Base-by-base conservation (phyloP, 148 eudicot genomes). In the Vaccinium darrowii region DNA sequence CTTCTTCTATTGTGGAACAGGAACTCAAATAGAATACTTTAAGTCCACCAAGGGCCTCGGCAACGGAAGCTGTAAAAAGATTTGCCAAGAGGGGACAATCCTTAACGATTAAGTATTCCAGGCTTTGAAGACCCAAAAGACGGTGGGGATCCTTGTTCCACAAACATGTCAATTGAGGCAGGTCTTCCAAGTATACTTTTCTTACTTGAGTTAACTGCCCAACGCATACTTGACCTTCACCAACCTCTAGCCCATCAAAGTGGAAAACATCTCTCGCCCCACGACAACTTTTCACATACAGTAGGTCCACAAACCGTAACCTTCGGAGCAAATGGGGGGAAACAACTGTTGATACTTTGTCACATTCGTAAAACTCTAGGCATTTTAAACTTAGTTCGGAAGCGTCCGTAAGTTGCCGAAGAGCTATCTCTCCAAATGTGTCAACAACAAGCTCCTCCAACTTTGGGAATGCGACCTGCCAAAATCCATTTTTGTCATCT, bases 151-250 rank as follows among this genome's bases (percentile, higher is more conserved):
- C 11, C 25, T 62, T 62, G 67, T 62, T 62, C 67, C 67, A 62
- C 67, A 21, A 21, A 21, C 67, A 21, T 62, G 67, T 21, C 27
- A 62, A 62, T 27, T 62, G 0, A 21, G 67, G 25, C 27, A 62
- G 67, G 11, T 0, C 2, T 0, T 8, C 1, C 67, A 62, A 62
- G 2, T 0, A 0, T 62, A 62, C 0, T 11, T 1, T 21, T 21
- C 67, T 62, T 21, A 62, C 27, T 8, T 62, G 67, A 10, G 11
- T 19, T 62, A 8, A 21, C 0, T 23, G 11, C 27, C 69, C 69
- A 21, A 62, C 19, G 69, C 27, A 62, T 62, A 7, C 67, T 62
- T 62, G 67, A 62, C 11, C 67, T 62, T 62, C 67, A 4, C 67
- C 67, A 62, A 62, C 67, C 67, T 21, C 67, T 21, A 62, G 67